Conservation (phyloP, 202 grass and related monocot genomes). For the Dendrocalamus latiflorus region DNA sequence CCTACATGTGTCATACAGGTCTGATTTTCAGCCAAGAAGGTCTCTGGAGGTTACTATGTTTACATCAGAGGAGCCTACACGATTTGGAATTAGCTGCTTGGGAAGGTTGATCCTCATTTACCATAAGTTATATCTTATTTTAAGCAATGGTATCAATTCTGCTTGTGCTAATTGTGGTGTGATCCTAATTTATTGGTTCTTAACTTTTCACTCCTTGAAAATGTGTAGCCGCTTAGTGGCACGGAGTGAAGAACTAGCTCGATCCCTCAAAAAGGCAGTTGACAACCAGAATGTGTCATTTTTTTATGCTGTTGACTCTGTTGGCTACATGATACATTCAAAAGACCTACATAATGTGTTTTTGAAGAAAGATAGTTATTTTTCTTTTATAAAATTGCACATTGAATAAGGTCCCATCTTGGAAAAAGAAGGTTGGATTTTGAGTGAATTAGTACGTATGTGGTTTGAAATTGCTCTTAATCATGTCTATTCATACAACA, state of each 20-base stretch:
- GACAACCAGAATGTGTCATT: slow-evolving; percentile 84
- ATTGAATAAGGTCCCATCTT: no score
- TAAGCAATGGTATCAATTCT: background rate
- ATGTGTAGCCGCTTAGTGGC: slow-evolving; percentile 81
- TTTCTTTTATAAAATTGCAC: no score
- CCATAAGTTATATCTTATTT: background rate
- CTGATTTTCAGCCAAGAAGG: no score
- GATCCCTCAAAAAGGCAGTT: slow-evolving; percentile 56
- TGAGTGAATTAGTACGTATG: no score
- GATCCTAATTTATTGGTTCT: background rate
- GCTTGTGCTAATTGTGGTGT: background rate
- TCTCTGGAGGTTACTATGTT: slow-evolving; percentile 89
- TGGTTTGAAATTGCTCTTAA: no score
- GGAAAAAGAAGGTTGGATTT: no score
- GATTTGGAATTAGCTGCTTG: slow-evolving; percentile 92
- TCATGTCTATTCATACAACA: no score
- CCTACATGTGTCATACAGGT: no score
- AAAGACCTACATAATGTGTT: no score
- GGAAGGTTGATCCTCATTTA: slow-evolving; percentile 57
- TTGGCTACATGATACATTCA: no score
- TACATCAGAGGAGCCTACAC: slow-evolving; percentile 88
- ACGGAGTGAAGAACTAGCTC: slow-evolving; percentile 55
- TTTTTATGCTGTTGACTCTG: slow-evolving; percentile 42
- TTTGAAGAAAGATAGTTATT: no score
- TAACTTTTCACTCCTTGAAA: slow-evolving; percentile 28